Evolutionary conservation across 1,139 yeast genomes (phyloP), one percentile per base, ranked within the genome.

Genomic region (Magnusiomyces clavatus): DNA sequence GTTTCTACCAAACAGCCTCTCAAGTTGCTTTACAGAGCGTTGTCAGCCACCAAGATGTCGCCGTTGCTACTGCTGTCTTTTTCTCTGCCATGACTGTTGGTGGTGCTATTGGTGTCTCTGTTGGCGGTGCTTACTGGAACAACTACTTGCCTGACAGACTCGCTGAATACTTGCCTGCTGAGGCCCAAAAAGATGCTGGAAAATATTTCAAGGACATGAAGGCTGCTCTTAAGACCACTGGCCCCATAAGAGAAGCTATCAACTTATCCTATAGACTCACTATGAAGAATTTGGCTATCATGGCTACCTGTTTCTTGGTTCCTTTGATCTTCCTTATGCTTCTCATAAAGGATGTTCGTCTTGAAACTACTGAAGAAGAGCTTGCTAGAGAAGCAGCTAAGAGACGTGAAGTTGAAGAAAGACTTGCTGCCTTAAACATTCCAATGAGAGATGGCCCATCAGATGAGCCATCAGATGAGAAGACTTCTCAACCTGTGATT

Each of bases 91-190:
- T 58, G 45, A 53, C 54, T 12, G 44, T 59, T 39, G 71, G 71
- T 43, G 66, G 63, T 20, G 63, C 70, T 29, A 57, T 68, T 36
- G 71, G 71, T 17, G 43, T 51, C 44, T 59, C 69, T 14, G 58
- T 66, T 37, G 52, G 68, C 19, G 66, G 61, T 48, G 68, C 69
- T n/a, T 60, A 67, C 53, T 65, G 63, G 60, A 58, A 58, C 37
- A 55, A 61, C 53, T 55, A 53, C 13, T 63, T 67, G 56, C 62
- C 64, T 20, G 35, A 46, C 3, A 56, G 60, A 11, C 54, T 60
- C 12, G 51, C 36, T 16, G 53, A 51, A 46, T 53, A 51, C 41
- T 53, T 60, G n/a, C 63, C 63, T 12, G 54, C 16, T 2, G 49
- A 29, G 12, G 48, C 41, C 37, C 31, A 49, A 38, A 36, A 43